Percentiles rank a stretch among this genome's conserved stretches.
These are phyloP conservation scores for Kodamaea derodonti DNA, from an alignment of 1,139 yeast genomes.

Conservation along the genomic window DNA sequence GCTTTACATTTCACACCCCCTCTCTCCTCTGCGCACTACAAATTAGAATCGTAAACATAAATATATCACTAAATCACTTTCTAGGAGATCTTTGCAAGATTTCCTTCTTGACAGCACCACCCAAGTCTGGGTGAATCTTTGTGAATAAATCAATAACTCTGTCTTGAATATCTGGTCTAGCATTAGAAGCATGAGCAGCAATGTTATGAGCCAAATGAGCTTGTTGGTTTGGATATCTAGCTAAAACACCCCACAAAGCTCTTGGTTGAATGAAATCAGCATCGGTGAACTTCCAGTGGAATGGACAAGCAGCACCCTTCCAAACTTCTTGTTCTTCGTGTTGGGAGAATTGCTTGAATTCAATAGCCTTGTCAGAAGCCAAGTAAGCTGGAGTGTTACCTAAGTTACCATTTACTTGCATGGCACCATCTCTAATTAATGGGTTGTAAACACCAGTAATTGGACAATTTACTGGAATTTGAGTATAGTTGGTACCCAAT, in stretches of 20 bases:
- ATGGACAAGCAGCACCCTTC: constrained; percentile 83
- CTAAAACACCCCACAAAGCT: constrained; percentile 70
- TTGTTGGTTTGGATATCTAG: constrained; percentile 75
- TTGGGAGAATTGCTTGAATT: constrained; percentile 38
- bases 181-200: constrained; percentile 68
- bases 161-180: constrained; percentile 75
- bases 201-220: constrained; percentile 79
- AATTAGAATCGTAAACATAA: constrained; percentile 5
- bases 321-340: constrained; percentile 78
- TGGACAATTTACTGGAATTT: constrained; percentile 72
- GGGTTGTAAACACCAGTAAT: constrained; percentile 53
- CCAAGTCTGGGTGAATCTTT: constrained; percentile 69
- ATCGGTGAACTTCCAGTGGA: constrained; percentile 78
- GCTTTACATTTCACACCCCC: too few relatives aligned
- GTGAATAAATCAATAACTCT: constrained; percentile 73
- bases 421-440: constrained; percentile 81
- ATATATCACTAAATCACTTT: constrained; percentile 21
- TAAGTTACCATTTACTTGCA: constrained; percentile 80
- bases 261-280: constrained; percentile 70
- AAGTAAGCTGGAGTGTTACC: constrained; percentile 82
- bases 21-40: neutral
- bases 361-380: constrained; percentile 55
- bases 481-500: constrained; percentile 67
- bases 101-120: constrained; percentile 56
- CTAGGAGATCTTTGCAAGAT: constrained; percentile 54